Evolutionary conservation across 306 rosid species (phyloP), one percentile per base, ranked within the genome.

Genomic region (Ormosia semicastrata): DNA sequence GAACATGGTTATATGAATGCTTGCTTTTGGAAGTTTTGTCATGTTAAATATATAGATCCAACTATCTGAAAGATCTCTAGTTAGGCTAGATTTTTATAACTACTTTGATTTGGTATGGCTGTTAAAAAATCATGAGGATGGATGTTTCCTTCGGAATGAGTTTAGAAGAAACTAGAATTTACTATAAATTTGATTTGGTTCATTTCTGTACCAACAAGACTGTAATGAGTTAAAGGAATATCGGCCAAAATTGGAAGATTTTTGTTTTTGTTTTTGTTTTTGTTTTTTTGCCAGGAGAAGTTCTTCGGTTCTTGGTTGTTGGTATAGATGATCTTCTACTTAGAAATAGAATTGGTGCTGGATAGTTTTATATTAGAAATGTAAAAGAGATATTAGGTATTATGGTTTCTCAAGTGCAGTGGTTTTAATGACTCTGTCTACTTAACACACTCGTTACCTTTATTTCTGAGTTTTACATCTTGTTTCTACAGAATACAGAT

Each of bases 131-230:
- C 17, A n/a, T 15, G 60, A 58, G 37, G 74, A 29, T 73, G 60
- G n/a, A 12, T 58, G 70, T 49, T 78, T 65, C n/a, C 67, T 73
- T 77, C 34, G 18, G 54, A 66, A 32, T 50, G 46, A 66, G 71
- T 49, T 73, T 50, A 12, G 67, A 53, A 37, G 71, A 8, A 11
- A n/a, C 73, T 18, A 46, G 4, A 58, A 43, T 71, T 80, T 58
- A 56, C 43, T 8, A 4, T 65, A 8, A 56, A 62, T 50, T n/a
- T 70, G 44, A 50, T 81, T 56, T 46, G 34, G 54, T 70, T 76
- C 52, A 39, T 15, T 53, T 80, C 4, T 54, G 34, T 70, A 40
- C 53, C 76, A 54, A 34, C 36, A 34, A 33, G 63, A 75, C 37
- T 80, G 68, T 6, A 70, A 59, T 33, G 12, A 62, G 67, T 75